Base-by-base conservation (phyloP, 352 stramenopile genomes). In the Pythium phragmitis region DNA sequence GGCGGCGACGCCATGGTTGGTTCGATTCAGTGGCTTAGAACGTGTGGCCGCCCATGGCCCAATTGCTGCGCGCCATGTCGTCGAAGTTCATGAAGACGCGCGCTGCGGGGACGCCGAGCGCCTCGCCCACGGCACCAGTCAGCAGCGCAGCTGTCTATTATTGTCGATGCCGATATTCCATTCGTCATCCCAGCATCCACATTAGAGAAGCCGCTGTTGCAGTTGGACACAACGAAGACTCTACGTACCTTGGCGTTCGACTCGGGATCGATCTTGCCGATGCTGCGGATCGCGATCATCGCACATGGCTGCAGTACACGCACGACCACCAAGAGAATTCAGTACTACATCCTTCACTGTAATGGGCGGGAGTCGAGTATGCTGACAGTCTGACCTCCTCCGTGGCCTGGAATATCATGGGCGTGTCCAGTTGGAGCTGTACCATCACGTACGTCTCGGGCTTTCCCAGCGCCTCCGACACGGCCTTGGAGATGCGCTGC, bases 391-490 rank as follows among this genome's bases (percentile, higher is more conserved):
- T 42, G 1, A 80, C 70, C 36, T 68, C 66, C 43, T 65, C 60
- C 33, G 62, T 70, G 33, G 58, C 61, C 28, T 70, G 61, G 52
- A 80, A 73, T 46, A 75, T 39, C 65, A 82, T 74, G 39, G 67
- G 58, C 53, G 57, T 55, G 43, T 76, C 73, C 33, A 81, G 63
- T 14, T 74, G 60, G 36, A 84, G 55, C 55, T 80, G 59, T 42
- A 65, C 75, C 70, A 84, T 80, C 36, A 78, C 47, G 46, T 70
- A 61, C 6, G 26, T 28, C 26, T 28, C 26, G 26, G 26, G 26
- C 26, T 28, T 28, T 28, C 26, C 26, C 26, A 28, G 26, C 26
- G 26, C 26, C 26, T 28, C 36, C 17, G 43, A 78, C 67, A 28
- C 72, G 70, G 19, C 53, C 53, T 80, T 79, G 51, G 70, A 75